These are phyloP conservation scores for Aspergillus kassunensis DNA, from an alignment of 495 filamentous ascomycete species.

Conservation along the genomic window DNA sequence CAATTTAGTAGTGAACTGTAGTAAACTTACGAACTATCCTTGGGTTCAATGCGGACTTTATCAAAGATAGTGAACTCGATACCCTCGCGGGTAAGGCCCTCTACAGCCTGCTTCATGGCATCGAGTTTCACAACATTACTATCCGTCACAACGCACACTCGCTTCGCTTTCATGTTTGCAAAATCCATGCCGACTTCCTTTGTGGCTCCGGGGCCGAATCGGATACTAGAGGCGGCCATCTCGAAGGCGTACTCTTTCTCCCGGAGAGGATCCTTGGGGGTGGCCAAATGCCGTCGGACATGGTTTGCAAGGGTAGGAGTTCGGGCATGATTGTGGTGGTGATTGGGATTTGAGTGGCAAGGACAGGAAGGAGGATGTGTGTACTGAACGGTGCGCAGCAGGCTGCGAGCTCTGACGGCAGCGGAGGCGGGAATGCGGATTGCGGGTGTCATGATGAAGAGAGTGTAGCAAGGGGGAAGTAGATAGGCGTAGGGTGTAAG, in stretches of 20 bases:
- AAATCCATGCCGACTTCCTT: slow-evolving; percentile 99
- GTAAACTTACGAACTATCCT: slow-evolving; percentile 70
- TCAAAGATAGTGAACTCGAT: slow-evolving; percentile 78
- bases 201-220: slow-evolving; percentile 90
- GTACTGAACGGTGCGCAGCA: slow-evolving; percentile 85
- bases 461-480: not conserved
- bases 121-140: slow-evolving; percentile 68
- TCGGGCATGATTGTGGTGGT: slow-evolving; percentile 61
- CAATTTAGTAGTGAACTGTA: not conserved
- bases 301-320: slow-evolving; percentile 48
- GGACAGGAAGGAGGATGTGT: slow-evolving; percentile 87
- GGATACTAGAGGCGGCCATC: slow-evolving; percentile 89
- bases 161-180: slow-evolving; percentile 79
- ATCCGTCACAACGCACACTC: slow-evolving; percentile 90
- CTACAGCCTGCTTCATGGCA: slow-evolving; percentile 79
- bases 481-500: too few relatives aligned
- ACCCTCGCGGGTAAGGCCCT: slow-evolving; percentile 70
- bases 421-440: slow-evolving; percentile 63
- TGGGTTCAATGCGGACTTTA: slow-evolving; percentile 78
- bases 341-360: slow-evolving; percentile 81
- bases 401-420: slow-evolving; percentile 70
- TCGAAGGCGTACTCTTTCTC: slow-evolving; percentile 98
- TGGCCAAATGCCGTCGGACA: slow-evolving; percentile 62
- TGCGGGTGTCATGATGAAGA: slow-evolving; percentile 43
- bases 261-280: slow-evolving; percentile 63